A percentile compares a stretch with the other conserved stretches of the same genome.
Evolutionary conservation across 768 basidiomycete species (phyloP).

Genomic region (Hypsizygus marmoreus): DNA sequence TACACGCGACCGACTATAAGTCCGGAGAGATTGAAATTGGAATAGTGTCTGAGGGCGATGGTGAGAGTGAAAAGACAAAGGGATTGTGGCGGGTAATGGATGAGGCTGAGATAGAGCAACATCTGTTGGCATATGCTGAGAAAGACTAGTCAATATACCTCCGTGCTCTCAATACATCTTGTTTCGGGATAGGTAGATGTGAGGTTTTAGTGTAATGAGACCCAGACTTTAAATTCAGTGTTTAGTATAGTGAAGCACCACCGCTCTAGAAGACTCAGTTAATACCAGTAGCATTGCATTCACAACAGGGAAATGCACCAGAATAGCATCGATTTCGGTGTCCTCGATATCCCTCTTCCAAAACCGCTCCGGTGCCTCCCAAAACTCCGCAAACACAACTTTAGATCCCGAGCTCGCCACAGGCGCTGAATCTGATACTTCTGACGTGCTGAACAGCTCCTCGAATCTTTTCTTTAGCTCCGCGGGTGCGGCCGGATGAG

Average conservation of each 20-base stretch:
- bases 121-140: conserved; percentile 86
- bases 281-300: conserved; percentile 3
- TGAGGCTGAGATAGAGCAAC: conserved; percentile 75
- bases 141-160: conserved; percentile 60
- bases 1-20: conserved; percentile 96
- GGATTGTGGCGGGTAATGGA: conserved; percentile 82
- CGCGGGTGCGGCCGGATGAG: conserved; percentile 70
- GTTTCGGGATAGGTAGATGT: conserved; percentile 9
- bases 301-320: conserved; percentile 48
- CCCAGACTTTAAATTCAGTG: conserved; percentile 5
- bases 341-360: conserved; percentile 58
- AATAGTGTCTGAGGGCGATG: conserved; percentile 76
- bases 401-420: conserved; percentile 7
- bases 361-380: conserved; percentile 66
- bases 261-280: conserved; percentile 50
- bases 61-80: conserved; percentile 70
- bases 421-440: conserved; percentile 24
- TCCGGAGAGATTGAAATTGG: conserved; percentile 95
- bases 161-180: neutral
- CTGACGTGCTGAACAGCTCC: conserved; percentile 40
- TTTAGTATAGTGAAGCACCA: conserved; percentile 53
- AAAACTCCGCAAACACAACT: conserved; percentile 46
- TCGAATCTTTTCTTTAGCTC: conserved; percentile 56
- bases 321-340: conserved; percentile 64
- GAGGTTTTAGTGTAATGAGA: conserved; percentile 2